Evolutionary conservation across 495 filamentous ascomycete species (phyloP).

Genomic region (Aspergillus asperescens): DNA sequence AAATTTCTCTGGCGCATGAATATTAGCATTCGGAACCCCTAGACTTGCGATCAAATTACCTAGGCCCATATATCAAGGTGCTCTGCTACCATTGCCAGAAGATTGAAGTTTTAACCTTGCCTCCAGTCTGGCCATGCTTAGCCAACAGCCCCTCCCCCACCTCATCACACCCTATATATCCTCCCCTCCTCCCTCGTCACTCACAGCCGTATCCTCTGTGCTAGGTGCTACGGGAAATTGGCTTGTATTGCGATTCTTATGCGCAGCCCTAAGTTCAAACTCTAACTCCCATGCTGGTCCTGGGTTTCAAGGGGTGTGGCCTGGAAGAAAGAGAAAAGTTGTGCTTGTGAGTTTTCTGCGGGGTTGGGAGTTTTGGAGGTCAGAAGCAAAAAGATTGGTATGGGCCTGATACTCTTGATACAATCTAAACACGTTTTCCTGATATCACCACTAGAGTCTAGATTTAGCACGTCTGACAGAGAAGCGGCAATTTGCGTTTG

Average conservation of each 20-base stretch:
- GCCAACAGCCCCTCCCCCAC: constrained; percentile 55
- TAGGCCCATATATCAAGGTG: too few species aligned
- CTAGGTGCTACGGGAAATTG: constrained; percentile 69
- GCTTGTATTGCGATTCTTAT: constrained; percentile 62
- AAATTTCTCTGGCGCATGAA: neutral
- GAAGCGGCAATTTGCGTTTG: constrained; percentile 58
- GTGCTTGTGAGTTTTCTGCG: constrained; percentile 76
- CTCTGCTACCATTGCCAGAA: too few species aligned
- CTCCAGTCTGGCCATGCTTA: constrained; percentile 33
- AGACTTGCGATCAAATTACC: neutral
- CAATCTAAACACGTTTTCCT: neutral
- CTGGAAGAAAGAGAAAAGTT: constrained; percentile 45
- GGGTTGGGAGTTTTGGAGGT: constrained; percentile 69
- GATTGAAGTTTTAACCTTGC: neutral
- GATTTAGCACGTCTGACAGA: constrained; percentile 59
- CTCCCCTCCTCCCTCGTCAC: constrained; percentile 42
- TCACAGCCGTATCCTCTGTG: constrained; percentile 68
- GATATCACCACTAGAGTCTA: constrained; percentile 48
- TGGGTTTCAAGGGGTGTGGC: constrained; percentile 20
- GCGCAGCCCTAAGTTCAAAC: constrained; percentile 44
- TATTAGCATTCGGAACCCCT: neutral
- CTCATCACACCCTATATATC: constrained; percentile 63
- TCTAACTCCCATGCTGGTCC: constrained; percentile 20
- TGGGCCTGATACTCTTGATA: constrained; percentile 6
- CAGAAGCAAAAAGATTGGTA: constrained; percentile 56